A percentile compares a stretch with the other conserved stretches of the same genome.
Evolutionary conservation across 139 green algal genomes (phyloP).

Genomic region (Dunaliella primolecta): DNA sequence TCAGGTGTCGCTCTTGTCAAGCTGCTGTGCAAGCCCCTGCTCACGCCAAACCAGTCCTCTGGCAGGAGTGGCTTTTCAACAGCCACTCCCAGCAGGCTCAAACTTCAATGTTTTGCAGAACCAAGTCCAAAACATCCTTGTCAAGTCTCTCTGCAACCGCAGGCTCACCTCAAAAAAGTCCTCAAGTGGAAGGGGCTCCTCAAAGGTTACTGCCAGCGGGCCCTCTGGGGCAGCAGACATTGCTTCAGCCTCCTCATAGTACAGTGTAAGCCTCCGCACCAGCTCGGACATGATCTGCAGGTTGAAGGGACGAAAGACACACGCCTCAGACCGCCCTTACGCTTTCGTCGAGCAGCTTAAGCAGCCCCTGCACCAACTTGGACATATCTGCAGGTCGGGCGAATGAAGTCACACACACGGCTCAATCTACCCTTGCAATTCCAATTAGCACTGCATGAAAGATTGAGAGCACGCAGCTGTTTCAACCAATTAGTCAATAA

Average conservation of each 20-base stretch:
- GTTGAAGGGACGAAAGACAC: neutral
- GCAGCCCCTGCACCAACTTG: neutral
- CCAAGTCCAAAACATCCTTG: too few species aligned
- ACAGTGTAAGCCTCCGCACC: conserved; percentile 26
- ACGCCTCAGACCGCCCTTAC: neutral
- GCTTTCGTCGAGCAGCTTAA: neutral
- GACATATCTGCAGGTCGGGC: neutral
- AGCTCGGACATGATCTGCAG: conserved; percentile 45
- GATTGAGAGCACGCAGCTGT: neutral
- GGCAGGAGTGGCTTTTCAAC: too few species aligned
- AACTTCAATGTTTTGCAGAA: too few species aligned
- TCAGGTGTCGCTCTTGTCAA: too few species aligned
- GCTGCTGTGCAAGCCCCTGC: too few species aligned
- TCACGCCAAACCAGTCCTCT: too few species aligned
- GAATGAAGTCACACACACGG: neutral
- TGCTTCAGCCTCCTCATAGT: conserved; percentile 44
- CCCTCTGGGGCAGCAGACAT: conserved; percentile 14
- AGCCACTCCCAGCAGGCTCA: too few species aligned
- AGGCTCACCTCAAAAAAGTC: conserved; percentile 43
- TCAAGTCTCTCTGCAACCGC: too few species aligned
- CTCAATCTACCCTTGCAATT: neutral
- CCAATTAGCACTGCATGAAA: neutral
- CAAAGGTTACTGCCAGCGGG: conserved; percentile 38
- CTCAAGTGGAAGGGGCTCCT: conserved; percentile 59
- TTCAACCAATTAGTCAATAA: too few species aligned